A percentile compares a stretch with the other conserved stretches of the same genome.
Conservation (phyloP, 768 basidiomycete species). For the Lentinula sp. region DNA sequence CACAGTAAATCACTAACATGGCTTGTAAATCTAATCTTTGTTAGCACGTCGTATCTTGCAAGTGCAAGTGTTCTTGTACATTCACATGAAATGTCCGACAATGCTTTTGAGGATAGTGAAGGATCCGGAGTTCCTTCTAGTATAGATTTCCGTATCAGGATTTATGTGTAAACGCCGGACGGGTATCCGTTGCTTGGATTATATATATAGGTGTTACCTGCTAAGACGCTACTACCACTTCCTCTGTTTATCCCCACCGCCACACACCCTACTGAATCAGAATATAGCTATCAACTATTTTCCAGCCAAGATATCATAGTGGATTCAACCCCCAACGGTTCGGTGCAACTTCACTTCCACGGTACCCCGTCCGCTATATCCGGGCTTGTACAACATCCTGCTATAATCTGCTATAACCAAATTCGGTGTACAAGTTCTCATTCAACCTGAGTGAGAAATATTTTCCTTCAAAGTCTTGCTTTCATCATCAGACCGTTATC, state of each 20-base stretch:
- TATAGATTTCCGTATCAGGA: too few relatives aligned
- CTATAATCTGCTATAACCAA: neutral
- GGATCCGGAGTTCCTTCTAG: neutral
- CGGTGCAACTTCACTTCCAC: too few relatives aligned
- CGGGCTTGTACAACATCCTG: too few relatives aligned
- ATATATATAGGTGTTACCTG: too few relatives aligned
- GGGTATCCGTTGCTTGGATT: neutral
- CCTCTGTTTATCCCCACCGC: too few relatives aligned
- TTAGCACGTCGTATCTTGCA: neutral
- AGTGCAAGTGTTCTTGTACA: neutral
- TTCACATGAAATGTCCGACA: neutral
- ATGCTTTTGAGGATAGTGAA: neutral
- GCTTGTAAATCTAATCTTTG: neutral
- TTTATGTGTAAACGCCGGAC: neutral
- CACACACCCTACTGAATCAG: too few relatives aligned
- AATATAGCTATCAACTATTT: too few relatives aligned
- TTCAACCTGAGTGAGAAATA: neutral
- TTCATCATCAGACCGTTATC: neutral
- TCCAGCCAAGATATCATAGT: too few relatives aligned
- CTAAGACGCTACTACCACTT: too few relatives aligned
- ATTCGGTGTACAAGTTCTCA: neutral
- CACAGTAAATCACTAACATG: constrained; percentile 12
- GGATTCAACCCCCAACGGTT: too few relatives aligned
- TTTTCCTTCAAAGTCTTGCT: neutral
- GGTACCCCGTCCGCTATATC: too few relatives aligned